Percentiles rank a stretch among this genome's conserved stretches.
Evolutionary conservation across 1,284 basidiomycete genomes (phyloP).

Genomic region (Trametes versicolor): DNA sequence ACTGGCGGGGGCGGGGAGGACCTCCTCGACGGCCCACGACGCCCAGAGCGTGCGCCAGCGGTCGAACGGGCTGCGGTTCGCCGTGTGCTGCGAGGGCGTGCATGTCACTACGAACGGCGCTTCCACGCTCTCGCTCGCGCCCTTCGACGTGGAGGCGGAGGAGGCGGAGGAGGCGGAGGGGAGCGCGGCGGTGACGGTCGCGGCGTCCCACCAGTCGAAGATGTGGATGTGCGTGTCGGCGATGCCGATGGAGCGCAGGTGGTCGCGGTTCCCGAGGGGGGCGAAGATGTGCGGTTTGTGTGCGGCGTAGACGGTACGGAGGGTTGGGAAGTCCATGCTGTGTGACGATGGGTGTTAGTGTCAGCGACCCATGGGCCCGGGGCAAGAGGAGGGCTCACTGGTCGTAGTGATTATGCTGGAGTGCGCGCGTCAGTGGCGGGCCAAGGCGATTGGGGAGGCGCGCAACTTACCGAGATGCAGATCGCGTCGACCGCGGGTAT

Average conservation of each 20-base stretch:
- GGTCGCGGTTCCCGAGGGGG: slow-evolving; percentile 65
- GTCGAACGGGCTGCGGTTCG: slow-evolving; percentile 58
- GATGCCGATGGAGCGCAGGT: slow-evolving; percentile 55
- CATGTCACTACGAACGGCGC: slow-evolving; percentile 45
- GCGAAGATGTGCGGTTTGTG: slow-evolving; percentile 66
- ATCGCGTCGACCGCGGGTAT: slow-evolving; percentile 74
- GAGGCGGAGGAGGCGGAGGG: slow-evolving; percentile 3
- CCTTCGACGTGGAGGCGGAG: neutral
- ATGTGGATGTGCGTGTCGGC: slow-evolving; percentile 57
- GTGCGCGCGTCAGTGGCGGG: neutral
- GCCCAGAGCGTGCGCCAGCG: slow-evolving; percentile 66
- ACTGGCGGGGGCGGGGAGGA: slow-evolving; percentile 22
- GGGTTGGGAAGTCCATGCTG: slow-evolving; percentile 66
- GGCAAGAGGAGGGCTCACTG: slow-evolving; percentile 52
- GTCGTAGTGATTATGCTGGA: slow-evolving; percentile 77
- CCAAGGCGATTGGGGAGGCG: neutral
- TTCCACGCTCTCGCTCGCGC: neutral
- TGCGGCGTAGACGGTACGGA: slow-evolving; percentile 51
- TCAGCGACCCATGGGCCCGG: neutral
- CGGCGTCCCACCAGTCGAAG: slow-evolving; percentile 77
- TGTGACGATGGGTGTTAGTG: neutral
- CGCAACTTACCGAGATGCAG: slow-evolving; percentile 61
- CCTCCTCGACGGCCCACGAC: slow-evolving; percentile 64
- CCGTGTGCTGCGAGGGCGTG: slow-evolving; percentile 59
- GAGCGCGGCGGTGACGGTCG: slow-evolving; percentile 32